Conservation (phyloP, 1,139 yeast species). For the Cylindricascospora bacillispora region DNA sequence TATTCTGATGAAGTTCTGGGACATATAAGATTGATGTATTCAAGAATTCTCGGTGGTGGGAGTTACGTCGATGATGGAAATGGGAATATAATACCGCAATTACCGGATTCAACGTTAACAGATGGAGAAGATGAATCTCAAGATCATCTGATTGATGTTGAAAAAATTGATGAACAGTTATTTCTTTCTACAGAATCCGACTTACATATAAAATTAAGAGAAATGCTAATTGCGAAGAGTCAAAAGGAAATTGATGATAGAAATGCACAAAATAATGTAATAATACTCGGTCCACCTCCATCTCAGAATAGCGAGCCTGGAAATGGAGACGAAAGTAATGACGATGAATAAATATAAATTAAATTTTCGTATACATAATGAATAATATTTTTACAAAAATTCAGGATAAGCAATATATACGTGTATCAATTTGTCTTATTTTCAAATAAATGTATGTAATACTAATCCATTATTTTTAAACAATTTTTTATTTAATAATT, state of each 20-base stretch:
- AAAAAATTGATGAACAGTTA: conserved; percentile 17
- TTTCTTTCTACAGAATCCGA: conserved; percentile 24
- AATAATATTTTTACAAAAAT: no score
- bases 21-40: conserved; percentile 87
- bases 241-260: conserved; percentile 18
- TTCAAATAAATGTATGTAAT: no score
- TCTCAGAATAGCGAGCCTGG: no score
- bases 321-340: no score
- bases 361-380: no score
- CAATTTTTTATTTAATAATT: no score
- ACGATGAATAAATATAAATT: no score
- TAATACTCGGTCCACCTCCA: conserved; percentile 22
- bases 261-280: conserved; percentile 23
- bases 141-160: conserved; percentile 17
- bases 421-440: no score
- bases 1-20: conserved; percentile 78
- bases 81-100: conserved; percentile 20
- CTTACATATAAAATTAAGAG: conserved; percentile 21
- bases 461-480: no score
- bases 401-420: no score
- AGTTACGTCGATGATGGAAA: conserved; percentile 24
- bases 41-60: conserved; percentile 74
- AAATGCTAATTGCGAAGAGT: conserved; percentile 18
- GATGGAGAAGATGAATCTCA: conserved; percentile 5
- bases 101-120: conserved; percentile 6